Conservation (phyloP, 768 basidiomycete genomes). For the Lentinula sp. region DNA sequence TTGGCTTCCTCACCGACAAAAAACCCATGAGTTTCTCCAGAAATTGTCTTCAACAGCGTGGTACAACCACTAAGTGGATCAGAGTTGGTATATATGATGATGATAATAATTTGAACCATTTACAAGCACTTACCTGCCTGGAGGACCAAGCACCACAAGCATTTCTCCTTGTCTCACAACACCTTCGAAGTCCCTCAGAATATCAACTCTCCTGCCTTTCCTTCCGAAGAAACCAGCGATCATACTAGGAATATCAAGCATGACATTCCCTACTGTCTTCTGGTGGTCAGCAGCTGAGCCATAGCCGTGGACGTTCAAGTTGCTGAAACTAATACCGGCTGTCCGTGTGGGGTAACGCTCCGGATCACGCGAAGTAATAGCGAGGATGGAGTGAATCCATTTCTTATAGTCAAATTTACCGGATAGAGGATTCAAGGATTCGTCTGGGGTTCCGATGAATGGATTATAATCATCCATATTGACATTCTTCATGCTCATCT, state of each 20-base stretch:
- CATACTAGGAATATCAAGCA: constrained; percentile 13
- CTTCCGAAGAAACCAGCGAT: constrained; percentile 16
- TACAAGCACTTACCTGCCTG: constrained; percentile 21
- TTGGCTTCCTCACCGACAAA: constrained; percentile 11
- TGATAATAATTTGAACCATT: not conserved
- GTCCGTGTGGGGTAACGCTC: constrained; percentile 19
- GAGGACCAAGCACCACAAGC: constrained; percentile 39
- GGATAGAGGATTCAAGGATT: constrained; percentile 25
- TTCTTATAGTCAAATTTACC: constrained; percentile 24
- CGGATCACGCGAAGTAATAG: constrained; percentile 17
- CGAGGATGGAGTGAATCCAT: constrained; percentile 25
- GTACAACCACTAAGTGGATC: constrained; percentile 26
- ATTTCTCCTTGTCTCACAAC: constrained; percentile 44
- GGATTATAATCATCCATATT: not conserved
- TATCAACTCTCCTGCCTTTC: constrained; percentile 17
- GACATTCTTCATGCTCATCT: not conserved
- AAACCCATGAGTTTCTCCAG: constrained; percentile 26
- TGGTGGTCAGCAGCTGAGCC: constrained; percentile 32
- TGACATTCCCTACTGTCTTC: constrained; percentile 31
- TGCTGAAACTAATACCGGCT: constrained; percentile 30
- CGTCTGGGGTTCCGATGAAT: not conserved
- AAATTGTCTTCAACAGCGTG: constrained; percentile 47
- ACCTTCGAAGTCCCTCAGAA: constrained; percentile 43
- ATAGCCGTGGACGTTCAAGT: constrained; percentile 26
- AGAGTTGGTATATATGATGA: not conserved